Evolutionary conservation across 2,329 filamentous ascomycete species (phyloP).

Genomic region (Penicillium sp.): DNA sequence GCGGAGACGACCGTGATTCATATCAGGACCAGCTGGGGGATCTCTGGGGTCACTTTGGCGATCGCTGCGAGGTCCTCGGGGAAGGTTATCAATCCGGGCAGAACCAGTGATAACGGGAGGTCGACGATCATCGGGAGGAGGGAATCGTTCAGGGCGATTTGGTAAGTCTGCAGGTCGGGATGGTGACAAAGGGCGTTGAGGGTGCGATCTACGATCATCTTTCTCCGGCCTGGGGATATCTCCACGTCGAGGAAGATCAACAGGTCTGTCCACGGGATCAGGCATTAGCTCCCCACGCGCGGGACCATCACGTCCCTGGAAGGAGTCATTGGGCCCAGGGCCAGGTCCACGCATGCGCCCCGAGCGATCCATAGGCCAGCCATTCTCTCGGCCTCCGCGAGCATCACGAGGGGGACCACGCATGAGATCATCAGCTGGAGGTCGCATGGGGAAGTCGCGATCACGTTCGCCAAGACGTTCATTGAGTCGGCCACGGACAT

Average conservation of each 20-base stretch:
- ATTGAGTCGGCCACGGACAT: slow-evolving; percentile 33
- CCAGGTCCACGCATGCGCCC: slow-evolving; percentile 34
- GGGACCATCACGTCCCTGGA: slow-evolving; percentile 31
- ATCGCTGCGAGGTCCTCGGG: slow-evolving; percentile 55
- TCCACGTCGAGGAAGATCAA: slow-evolving; percentile 33
- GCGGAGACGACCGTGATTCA: slow-evolving; percentile 50
- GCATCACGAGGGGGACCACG: slow-evolving; percentile 38
- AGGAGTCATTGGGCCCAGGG: slow-evolving; percentile 28
- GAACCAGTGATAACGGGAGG: slow-evolving; percentile 27
- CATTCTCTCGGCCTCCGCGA: slow-evolving; percentile 36
- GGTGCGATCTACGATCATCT: slow-evolving; percentile 34
- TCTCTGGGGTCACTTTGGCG: slow-evolving; percentile 43
- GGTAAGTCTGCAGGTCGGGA: slow-evolving; percentile 30
- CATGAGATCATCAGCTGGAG: slow-evolving; percentile 42
- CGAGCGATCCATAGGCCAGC: slow-evolving; percentile 38
- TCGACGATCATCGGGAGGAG: slow-evolving; percentile 37
- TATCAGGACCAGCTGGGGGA: slow-evolving; percentile 40
- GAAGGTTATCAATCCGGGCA: slow-evolving; percentile 48
- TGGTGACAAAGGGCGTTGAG: slow-evolving; percentile 28
- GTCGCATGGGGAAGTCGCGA: slow-evolving; percentile 36
- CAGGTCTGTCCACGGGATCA: slow-evolving; percentile 31
- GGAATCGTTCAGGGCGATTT: slow-evolving; percentile 39
- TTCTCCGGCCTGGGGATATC: slow-evolving; percentile 31
- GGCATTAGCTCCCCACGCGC: slow-evolving; percentile 38
- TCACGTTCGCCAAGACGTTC: slow-evolving; percentile 39